These are phyloP conservation scores for Pseudogymnoascus sp. DNA, from an alignment of 2,329 filamentous ascomycete genomes.

Conservation along the genomic window DNA sequence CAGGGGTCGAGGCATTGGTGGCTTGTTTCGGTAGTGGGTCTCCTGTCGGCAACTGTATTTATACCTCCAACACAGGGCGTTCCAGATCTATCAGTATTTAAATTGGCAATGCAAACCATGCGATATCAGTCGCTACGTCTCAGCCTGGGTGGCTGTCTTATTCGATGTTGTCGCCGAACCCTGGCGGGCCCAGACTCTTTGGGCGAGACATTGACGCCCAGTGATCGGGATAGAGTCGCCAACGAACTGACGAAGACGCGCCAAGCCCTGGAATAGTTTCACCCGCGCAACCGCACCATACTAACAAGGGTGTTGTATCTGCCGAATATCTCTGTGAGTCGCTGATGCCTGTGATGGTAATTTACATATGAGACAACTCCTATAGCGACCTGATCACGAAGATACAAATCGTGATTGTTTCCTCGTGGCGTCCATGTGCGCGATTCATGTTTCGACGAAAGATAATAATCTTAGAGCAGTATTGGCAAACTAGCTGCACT, in stretches of 20 bases:
- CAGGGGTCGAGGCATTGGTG: neutral
- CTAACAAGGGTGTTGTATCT: neutral
- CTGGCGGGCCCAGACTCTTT: neutral
- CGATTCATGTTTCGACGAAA: neutral
- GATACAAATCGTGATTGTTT: neutral
- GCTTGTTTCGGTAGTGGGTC: slow-evolving; percentile 1
- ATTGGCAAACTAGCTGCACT: neutral
- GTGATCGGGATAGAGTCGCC: neutral
- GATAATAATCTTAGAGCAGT: neutral
- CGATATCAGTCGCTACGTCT: neutral
- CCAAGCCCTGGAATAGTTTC: slow-evolving; percentile 4
- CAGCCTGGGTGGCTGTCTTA: neutral
- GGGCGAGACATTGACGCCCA: slow-evolving; percentile 3
- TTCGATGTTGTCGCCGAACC: neutral
- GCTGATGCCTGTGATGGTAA: neutral
- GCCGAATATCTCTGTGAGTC: neutral
- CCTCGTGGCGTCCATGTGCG: neutral
- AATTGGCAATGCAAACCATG: neutral
- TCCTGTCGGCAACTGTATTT: neutral
- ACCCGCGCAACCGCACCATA: neutral
- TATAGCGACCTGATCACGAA: neutral
- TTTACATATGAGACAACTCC: neutral
- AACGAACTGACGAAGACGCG: neutral
- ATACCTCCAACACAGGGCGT: neutral
- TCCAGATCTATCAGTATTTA: neutral